Base-by-base conservation (phyloP, 495 filamentous ascomycete genomes). In the Penicillium flavigenum region DNA sequence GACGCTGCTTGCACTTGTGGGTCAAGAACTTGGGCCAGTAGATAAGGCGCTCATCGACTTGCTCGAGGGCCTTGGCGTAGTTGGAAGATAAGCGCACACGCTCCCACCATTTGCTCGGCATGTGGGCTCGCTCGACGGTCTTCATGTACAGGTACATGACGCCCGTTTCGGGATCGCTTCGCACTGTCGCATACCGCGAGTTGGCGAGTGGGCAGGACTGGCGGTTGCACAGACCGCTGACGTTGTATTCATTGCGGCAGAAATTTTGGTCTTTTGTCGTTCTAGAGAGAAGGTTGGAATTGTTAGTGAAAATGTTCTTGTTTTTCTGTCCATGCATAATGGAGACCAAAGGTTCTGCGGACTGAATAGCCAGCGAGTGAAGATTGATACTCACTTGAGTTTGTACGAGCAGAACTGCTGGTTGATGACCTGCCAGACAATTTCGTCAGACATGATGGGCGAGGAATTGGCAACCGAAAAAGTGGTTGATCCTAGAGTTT, bases 361-460 rank as follows among this genome's bases (percentile, higher is more conserved):
- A 17, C 58, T 41, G 43, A 29, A 42, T 51, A 53, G 47, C 29
- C 46, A 48, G 17, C 17, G 22, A 14, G 29, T 43, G 46, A 52
- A 10, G 49, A 41, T 26, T 17, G 54, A 26, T 12, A 75, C 82
- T 70, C 76, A 94, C 89, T 98, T 98, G 59, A 98, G 80, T 65
- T 97, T 98, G 78, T 92, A 98, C 47, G 90, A 86, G 76, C 94
- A 98, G 71, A 97, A 96, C 73, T 96, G 90, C 74, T 97, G 86
- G 72, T 91, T 91, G 55, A 96, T 96, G 54, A 95, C 86, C 66
- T 92, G 88, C 94, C 94, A 98, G 64, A 98, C 90, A 62, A 98
- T 95, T 73, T 98, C 94, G 81, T 98, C 94, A 45, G 91, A 96
- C 63, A 66, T 65, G 58, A 57, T 58, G 58, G 68, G 68, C 66